A percentile compares a stretch with the other conserved stretches of the same genome.
phyloP scores from a whole-genome alignment of 202 grass and related monocot species.

The Saccharum hybrid region DNA sequence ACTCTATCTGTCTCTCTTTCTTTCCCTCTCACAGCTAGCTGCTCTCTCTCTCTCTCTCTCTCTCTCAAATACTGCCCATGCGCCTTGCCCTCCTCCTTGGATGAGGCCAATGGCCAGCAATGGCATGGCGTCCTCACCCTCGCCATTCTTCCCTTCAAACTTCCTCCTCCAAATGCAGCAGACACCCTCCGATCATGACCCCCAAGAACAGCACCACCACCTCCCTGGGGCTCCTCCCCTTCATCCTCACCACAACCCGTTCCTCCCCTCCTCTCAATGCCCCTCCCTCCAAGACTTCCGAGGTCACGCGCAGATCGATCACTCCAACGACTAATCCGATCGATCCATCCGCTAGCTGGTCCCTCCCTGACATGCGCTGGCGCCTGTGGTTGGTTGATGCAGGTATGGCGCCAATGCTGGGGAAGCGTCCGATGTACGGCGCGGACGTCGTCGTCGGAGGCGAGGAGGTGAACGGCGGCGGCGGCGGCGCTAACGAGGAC shows the following conservation, averaged over 20 bases:
- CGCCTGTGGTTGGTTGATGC: slow-evolving; percentile 4
- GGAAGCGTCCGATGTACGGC: slow-evolving; percentile 82
- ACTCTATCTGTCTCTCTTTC: not conserved
- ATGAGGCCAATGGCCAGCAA: slow-evolving; percentile 83
- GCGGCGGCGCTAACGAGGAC: slow-evolving; percentile 54
- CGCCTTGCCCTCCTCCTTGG: slow-evolving; percentile 45
- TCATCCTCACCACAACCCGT: slow-evolving; percentile 50
- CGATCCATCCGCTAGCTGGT: not conserved
- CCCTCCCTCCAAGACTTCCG: slow-evolving; percentile 76
- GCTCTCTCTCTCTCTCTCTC: slow-evolving; percentile 42
- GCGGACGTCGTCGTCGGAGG: slow-evolving; percentile 1
- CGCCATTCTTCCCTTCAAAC: slow-evolving; percentile 84
- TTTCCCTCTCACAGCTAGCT: not conserved
- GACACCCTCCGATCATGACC: slow-evolving; percentile 41
- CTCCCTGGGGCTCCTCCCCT: slow-evolving; percentile 30
- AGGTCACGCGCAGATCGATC: slow-evolving; percentile 38
- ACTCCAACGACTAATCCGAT: not conserved
- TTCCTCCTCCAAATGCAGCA: slow-evolving; percentile 92
- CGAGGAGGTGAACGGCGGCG: slow-evolving; percentile 52
- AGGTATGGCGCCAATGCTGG: slow-evolving; percentile 77
- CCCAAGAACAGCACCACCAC: slow-evolving; percentile 14
- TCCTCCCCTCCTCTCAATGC: slow-evolving; percentile 61
- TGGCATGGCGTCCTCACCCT: slow-evolving; percentile 74
- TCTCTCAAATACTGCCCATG: slow-evolving; percentile 52
- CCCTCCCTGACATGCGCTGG: not conserved